Conservation (phyloP, 805 yeast genomes). For the Starmera amethionina region DNA sequence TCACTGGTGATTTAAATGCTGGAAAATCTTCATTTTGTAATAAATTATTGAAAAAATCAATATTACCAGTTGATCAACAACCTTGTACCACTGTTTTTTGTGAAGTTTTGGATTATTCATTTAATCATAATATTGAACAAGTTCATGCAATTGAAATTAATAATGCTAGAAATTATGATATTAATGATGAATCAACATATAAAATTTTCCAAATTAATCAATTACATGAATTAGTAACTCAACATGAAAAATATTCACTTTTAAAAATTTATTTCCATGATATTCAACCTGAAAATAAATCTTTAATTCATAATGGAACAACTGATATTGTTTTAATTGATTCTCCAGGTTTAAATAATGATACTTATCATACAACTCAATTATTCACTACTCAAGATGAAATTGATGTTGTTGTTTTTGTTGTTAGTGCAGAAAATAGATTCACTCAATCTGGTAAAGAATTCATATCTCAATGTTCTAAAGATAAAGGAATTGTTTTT, state of each 20-base stretch:
- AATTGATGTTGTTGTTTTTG: constrained; percentile 91
- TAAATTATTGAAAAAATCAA: constrained; percentile 64
- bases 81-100: constrained; percentile 96
- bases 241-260: constrained; percentile 60
- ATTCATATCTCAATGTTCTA: constrained; percentile 81
- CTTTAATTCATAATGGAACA: constrained; percentile 78
- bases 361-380: constrained; percentile 88
- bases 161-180: constrained; percentile 17
- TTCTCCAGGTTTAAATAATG: constrained; percentile 95
- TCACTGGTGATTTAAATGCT: constrained; percentile 94
- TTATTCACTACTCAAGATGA: constrained; percentile 95
- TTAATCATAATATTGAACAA: constrained; percentile 70
- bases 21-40: constrained; percentile 96
- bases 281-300: constrained; percentile 50
- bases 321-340: constrained; percentile 89
- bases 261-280: constrained; percentile 80
- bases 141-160: constrained; percentile 83
- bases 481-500: constrained; percentile 84
- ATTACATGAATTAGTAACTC: constrained; percentile 61
- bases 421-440: constrained; percentile 93
- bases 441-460: constrained; percentile 91
- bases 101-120: constrained; percentile 80
- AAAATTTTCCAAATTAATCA: constrained; percentile 41
- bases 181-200: constrained; percentile 56
- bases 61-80: constrained; percentile 93